Evolutionary conservation across 352 stramenopile species (phyloP).

Genomic region (Pythium oligandrum): DNA sequence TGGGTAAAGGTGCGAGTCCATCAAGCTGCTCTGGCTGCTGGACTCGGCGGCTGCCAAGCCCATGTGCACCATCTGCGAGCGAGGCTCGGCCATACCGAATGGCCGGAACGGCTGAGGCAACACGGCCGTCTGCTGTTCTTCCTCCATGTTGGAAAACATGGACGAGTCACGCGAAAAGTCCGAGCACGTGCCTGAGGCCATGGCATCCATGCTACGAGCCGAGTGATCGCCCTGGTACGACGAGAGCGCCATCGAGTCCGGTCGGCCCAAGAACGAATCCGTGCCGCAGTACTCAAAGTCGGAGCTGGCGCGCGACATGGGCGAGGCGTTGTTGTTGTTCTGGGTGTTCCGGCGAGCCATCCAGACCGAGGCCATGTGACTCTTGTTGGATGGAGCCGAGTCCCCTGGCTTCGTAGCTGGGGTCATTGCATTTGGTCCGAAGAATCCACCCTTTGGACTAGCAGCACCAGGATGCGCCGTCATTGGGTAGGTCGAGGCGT

Average conservation of each 20-base stretch:
- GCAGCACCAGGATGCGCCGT: constrained; percentile 11
- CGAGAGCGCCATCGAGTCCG: too few relatives aligned
- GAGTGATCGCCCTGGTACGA: constrained; percentile 23
- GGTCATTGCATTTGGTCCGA: constrained; percentile 13
- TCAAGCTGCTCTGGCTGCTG: background rate
- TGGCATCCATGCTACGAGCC: background rate
- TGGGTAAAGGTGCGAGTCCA: background rate
- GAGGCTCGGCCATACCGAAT: constrained; percentile 4
- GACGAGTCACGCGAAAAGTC: constrained; percentile 1
- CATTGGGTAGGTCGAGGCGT: constrained; percentile 1
- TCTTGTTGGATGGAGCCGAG: too few relatives aligned
- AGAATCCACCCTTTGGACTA: background rate
- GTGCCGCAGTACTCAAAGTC: constrained; percentile 7
- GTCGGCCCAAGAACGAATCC: constrained; percentile 11
- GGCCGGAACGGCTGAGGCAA: constrained; percentile 4
- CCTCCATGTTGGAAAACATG: background rate
- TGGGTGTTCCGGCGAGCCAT: background rate
- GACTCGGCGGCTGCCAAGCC: background rate
- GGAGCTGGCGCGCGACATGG: constrained; percentile 7
- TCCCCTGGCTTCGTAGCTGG: background rate
- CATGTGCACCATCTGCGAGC: constrained; percentile 6
- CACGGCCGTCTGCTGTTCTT: too few relatives aligned
- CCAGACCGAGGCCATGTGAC: constrained; percentile 2
- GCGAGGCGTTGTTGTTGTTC: constrained; percentile 9
- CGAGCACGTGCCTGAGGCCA: constrained; percentile 1